These are phyloP conservation scores for Setaria italica DNA, from an alignment of 202 grass and related monocot species.

Conservation along the genomic window DNA sequence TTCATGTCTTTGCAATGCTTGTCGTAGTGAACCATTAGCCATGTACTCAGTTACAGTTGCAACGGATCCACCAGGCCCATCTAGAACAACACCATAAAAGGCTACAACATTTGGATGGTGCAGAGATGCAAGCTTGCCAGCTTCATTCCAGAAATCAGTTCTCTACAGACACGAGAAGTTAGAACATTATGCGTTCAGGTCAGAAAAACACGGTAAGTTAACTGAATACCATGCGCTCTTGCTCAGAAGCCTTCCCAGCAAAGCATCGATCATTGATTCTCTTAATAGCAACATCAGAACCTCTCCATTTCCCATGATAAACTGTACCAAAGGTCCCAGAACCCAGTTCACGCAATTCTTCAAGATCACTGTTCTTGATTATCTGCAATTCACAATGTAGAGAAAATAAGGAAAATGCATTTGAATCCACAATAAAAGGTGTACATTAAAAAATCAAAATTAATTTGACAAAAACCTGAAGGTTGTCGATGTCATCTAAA, in stretches of 20 bases:
- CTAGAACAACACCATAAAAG: conserved; percentile 95
- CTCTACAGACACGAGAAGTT: conserved; percentile 58
- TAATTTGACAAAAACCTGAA: conserved; percentile 61
- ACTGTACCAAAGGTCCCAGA: conserved; percentile 96
- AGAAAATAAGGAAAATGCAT: conserved; percentile 12
- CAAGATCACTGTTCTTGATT: conserved; percentile 97
- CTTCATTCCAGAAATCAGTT: conserved; percentile 98
- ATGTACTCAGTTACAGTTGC: conserved; percentile 98
- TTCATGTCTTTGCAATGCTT: conserved; percentile 89
- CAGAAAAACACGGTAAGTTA: conserved; percentile 3
- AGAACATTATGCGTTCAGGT: conserved; percentile 19
- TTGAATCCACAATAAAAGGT: background rate
- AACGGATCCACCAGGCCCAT: conserved; percentile 84
- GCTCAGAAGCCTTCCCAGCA: conserved; percentile 81
- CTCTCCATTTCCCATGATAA: conserved; percentile 99
- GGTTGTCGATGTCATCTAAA: conserved; percentile 61
- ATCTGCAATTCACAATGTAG: conserved; percentile 56
- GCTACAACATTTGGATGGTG: conserved; percentile 99
- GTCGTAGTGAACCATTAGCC: conserved; percentile 96
- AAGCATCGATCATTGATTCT: conserved; percentile 95
- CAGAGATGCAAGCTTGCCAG: conserved; percentile 80
- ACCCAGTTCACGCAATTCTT: conserved; percentile 93
- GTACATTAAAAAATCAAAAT: background rate
- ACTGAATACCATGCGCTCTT: conserved; percentile 74
- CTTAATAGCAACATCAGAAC: conserved; percentile 95